Evolutionary conservation across 257 asterid genomes (phyloP), one percentile per base, ranked within the genome.

Genomic region (Cordia subcordata): DNA sequence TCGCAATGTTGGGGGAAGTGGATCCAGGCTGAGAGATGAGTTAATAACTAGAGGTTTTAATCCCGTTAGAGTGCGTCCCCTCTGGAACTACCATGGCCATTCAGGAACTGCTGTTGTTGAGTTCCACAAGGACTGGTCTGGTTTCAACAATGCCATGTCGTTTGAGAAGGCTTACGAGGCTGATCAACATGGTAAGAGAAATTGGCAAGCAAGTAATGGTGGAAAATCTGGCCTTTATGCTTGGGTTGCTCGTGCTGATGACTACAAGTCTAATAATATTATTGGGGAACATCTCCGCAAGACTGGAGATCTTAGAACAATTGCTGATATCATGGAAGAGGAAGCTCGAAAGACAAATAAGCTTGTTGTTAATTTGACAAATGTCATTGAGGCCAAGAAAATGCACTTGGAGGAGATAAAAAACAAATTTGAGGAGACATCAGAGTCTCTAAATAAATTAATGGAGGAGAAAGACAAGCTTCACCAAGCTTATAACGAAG

Each of bases 201-300:
- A 71, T 51, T 80, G 74, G 74, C 32, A 11, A 57, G 49, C 49
- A 37, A 20, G 51, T 60, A 73, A 72, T 65, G 88, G 66, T 12
- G 13, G 14, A 16, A 72, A 79, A 21, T 56, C 78, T 27, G 84
- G 68, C 67, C 75, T 82, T 49, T 88, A 77, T 72, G 96, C 82
- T 21, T 92, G 98, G 98, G 77, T 85, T 67, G 98, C 98, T 65
- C 86, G 94, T 51, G 90, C 71, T 51, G 96, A 88, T 74, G 96
- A 91, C 62, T 91, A 83, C 69, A 58, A 61, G 27, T 72, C 88
- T 55, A 76, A 67, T 56, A 68, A 62, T 55, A 73, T 83, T 56
- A 67, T 83, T 45, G 96, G 95, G 19, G 94, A 91, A 68, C 70
- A 76, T 70, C 95, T 87, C 57, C 87, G 95, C 32, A 82, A 71